A percentile compares a stretch with the other conserved stretches of the same genome.
Evolutionary conservation across 495 filamentous ascomycete genomes (phyloP).

Genomic region (Amniculicola lignicola): DNA sequence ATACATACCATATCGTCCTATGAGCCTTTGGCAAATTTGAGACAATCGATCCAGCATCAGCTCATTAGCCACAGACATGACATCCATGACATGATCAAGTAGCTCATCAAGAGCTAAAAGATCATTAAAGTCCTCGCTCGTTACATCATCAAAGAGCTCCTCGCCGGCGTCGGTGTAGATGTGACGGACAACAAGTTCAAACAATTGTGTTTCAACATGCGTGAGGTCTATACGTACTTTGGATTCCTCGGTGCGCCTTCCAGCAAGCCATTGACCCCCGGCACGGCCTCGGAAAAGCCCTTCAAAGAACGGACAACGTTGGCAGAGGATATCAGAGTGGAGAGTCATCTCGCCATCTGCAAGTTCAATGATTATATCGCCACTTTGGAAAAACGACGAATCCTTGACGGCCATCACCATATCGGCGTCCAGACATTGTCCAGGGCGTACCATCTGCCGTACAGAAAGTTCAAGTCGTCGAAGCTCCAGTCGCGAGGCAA

Average conservation of each 20-base stretch:
- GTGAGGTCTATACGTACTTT: slow-evolving; percentile 72
- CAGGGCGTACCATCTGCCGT: slow-evolving; percentile 65
- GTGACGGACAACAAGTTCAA: slow-evolving; percentile 74
- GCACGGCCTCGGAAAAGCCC: slow-evolving; percentile 84
- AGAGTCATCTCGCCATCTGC: slow-evolving; percentile 62
- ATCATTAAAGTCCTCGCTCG: slow-evolving; percentile 67
- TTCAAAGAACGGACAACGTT: slow-evolving; percentile 88
- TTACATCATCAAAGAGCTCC: slow-evolving; percentile 75
- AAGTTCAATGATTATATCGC: slow-evolving; percentile 74
- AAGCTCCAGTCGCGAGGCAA: slow-evolving; percentile 66
- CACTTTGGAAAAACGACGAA: slow-evolving; percentile 64
- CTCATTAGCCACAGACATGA: slow-evolving; percentile 86
- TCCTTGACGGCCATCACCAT: slow-evolving; percentile 65
- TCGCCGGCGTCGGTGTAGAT: slow-evolving; percentile 80
- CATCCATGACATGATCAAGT: slow-evolving; percentile 83
- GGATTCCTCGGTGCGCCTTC: slow-evolving; percentile 55
- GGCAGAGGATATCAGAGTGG: slow-evolving; percentile 75
- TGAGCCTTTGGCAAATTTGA: slow-evolving; percentile 80
- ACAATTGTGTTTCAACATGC: slow-evolving; percentile 68
- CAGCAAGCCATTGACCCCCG: slow-evolving; percentile 74
- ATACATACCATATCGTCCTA: slow-evolving; percentile 73
- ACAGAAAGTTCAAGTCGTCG: slow-evolving; percentile 67
- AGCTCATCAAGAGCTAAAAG: slow-evolving; percentile 80
- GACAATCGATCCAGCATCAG: slow-evolving; percentile 90
- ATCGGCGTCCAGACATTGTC: slow-evolving; percentile 62